Evolutionary conservation across 2,329 filamentous ascomycete genomes (phyloP), one percentile per base, ranked within the genome.

Genomic region (Calonectria henricotiae): DNA sequence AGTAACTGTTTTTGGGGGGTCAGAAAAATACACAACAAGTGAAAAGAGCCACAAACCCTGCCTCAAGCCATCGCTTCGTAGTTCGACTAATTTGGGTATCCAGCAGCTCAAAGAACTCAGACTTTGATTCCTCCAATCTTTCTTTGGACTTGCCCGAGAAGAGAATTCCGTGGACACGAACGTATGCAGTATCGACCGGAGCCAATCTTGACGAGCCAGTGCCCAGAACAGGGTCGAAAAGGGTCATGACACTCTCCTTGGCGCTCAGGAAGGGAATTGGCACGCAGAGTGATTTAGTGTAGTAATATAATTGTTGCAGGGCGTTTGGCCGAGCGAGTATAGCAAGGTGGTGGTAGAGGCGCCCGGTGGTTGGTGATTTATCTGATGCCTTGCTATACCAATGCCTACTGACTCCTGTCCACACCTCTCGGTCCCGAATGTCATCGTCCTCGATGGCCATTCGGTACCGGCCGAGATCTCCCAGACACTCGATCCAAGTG

Each of bases 371-470:
- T 0, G 95, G 94, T 0, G 90, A 90, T 32, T 91, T 91, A 74
- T 97, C 93, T 0, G 93, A 93, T 0, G 94, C 94, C 74, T 93
- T 93, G 2, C 89, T 91, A 74, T 97, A 98, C 96, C 96, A 98
- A 47, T 92, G 91, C 0, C 92, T 86, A 0, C 93, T 93, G 0
- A 98, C 93, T 0, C 88, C 88, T 0, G 93, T 93, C 96, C 96
- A 98, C 0, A 91, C 89, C 60, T 97, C 94, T 0, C 93, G 86
- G 66, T 96, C 93, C 2, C 88, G 83, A 23, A 93, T 86, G 71
- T 96, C 92, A 30, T 93, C 90, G 46, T 97, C 93, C 79, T 98
- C 95, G 51, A 98, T 95, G 0, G 95, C 94, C 95, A 98, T 98
- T 0, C 88, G 80, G 51, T 97, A 98, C 23, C 95, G 86, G 0